A percentile compares a stretch with the other conserved stretches of the same genome.
Conservation (phyloP, 805 yeast species). For the Barnettozyma populi region DNA sequence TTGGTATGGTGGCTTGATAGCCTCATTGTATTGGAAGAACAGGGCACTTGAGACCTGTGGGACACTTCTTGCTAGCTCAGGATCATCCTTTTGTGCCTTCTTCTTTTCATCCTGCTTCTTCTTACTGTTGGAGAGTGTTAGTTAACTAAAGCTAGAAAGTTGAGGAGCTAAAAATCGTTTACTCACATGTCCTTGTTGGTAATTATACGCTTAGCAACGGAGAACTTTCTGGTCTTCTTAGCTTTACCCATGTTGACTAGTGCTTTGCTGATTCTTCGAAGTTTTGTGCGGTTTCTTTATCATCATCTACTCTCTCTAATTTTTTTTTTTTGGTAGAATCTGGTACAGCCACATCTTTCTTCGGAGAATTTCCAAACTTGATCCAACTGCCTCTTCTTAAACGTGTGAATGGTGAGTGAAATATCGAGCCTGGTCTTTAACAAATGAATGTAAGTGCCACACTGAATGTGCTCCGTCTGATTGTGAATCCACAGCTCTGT, state of each 20-base stretch:
- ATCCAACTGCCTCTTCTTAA: background rate
- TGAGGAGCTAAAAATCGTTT: background rate
- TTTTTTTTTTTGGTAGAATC: too few relatives aligned
- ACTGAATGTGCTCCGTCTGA: slow-evolving; percentile 53
- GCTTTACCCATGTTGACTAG: slow-evolving; percentile 78
- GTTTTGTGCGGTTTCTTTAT: background rate
- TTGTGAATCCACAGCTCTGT: slow-evolving; percentile 61
- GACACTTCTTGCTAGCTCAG: slow-evolving; percentile 65
- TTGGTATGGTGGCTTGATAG: slow-evolving; percentile 97
- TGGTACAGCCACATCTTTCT: background rate
- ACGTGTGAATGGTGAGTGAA: too few relatives aligned
- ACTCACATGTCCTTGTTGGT: slow-evolving; percentile 59
- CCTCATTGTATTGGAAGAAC: slow-evolving; percentile 89
- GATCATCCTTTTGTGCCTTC: slow-evolving; percentile 49
- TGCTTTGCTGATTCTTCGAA: background rate
- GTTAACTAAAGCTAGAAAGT: slow-evolving; percentile 6
- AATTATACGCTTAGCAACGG: slow-evolving; percentile 80
- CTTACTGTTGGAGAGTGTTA: slow-evolving; percentile 23
- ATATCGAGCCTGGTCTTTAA: background rate
- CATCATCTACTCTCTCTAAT: background rate
- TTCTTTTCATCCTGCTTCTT: slow-evolving; percentile 36
- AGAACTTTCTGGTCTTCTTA: slow-evolving; percentile 93
- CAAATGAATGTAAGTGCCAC: slow-evolving; percentile 72
- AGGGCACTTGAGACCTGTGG: slow-evolving; percentile 96
- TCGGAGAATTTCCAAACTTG: background rate